These are phyloP conservation scores for Peziza echinospora DNA, from an alignment of 495 filamentous ascomycete genomes.

Conservation along the genomic window DNA sequence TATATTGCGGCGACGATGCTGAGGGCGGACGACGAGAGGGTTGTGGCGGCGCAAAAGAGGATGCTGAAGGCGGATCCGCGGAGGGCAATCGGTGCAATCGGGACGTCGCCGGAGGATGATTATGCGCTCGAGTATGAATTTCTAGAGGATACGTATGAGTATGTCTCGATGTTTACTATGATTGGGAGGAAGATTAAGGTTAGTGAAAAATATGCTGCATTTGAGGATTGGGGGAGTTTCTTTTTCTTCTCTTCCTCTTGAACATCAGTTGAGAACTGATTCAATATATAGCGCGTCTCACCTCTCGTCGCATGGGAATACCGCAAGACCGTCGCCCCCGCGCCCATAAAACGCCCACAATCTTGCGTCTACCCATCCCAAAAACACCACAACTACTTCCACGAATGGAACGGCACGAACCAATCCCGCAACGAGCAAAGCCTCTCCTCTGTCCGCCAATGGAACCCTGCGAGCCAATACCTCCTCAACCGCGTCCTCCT, in stretches of 20 bases:
- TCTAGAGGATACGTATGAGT: no score
- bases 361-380: neutral
- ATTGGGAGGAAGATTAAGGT: neutral
- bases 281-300: neutral
- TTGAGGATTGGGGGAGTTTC: neutral
- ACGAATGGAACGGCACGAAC: neutral
- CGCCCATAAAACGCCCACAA: neutral
- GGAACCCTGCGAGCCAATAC: neutral
- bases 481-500: neutral
- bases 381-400: neutral
- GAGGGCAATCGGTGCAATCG: no score
- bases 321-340: neutral
- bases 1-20: neutral
- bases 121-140: no score
- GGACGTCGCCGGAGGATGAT: no score
- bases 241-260: neutral
- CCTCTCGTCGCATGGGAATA: neutral
- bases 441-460: no score
- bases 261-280: neutral
- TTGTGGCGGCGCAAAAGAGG: no score
- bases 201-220: neutral
- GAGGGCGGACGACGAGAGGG: neutral
- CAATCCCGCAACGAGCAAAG: neutral
- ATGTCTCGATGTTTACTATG: no score
- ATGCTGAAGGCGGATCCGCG: no score